A percentile compares a stretch with the other conserved stretches of the same genome.
Conservation (phyloP, 2,329 filamentous ascomycete genomes). For the Geosmithia flava region DNA sequence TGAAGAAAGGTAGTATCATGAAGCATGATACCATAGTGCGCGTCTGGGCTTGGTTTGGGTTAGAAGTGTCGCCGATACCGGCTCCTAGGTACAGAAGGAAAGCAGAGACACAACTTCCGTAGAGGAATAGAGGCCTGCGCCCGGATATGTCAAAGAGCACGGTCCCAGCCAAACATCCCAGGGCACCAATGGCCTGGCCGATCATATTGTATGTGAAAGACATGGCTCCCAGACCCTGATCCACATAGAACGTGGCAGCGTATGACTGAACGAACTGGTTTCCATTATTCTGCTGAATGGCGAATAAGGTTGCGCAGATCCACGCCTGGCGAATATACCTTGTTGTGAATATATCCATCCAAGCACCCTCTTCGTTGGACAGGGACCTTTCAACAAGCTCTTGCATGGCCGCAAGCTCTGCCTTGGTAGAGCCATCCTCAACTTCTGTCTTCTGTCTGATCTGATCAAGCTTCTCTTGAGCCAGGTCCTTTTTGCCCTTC, state of each 20-base stretch:
- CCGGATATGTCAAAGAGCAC: constrained; percentile 1
- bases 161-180: neutral
- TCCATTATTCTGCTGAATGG: constrained; percentile 3
- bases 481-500: neutral
- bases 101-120: neutral
- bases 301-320: constrained; percentile 1
- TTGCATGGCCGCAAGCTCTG: neutral
- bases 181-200: neutral
- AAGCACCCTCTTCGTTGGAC: neutral
- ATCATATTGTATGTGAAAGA: constrained; percentile 3
- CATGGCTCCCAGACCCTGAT: constrained; percentile 2
- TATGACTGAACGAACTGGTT: constrained; percentile 3
- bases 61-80: neutral
- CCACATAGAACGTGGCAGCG: constrained; percentile 2
- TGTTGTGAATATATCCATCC: constrained; percentile 1
- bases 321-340: constrained; percentile 1
- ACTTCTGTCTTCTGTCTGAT: constrained; percentile 1
- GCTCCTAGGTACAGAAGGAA: constrained; percentile 1
- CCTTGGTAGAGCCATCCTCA: neutral
- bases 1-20: constrained; percentile 2
- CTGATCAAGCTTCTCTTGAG: constrained; percentile 1
- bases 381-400: neutral
- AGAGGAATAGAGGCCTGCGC: neutral
- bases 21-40: constrained; percentile 2
- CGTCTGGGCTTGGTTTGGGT: constrained; percentile 1